phyloP scores from a whole-genome alignment of 345 rosid genomes.

The Bretschneidera sinensis region DNA sequence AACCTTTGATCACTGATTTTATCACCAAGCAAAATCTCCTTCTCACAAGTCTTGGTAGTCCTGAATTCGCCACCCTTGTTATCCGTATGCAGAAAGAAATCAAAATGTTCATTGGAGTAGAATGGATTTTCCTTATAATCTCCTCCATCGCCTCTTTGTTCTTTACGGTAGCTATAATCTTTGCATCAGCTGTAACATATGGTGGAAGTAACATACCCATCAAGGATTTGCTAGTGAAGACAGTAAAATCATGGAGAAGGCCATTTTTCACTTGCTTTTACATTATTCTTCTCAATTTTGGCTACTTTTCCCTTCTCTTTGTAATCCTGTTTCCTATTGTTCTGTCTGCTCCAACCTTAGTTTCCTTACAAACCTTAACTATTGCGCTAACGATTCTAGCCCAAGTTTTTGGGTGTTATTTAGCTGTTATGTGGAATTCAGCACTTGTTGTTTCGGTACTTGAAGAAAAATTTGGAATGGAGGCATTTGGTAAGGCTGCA shows the following conservation, averaged over 20 bases:
- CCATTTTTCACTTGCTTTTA: constrained; percentile 41
- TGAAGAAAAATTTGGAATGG: constrained; percentile 45
- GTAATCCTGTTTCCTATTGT: constrained; percentile 15
- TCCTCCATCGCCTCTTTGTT: constrained; percentile 19
- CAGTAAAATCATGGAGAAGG: constrained; percentile 30
- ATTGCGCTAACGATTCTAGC: constrained; percentile 11
- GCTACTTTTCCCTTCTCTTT: constrained; percentile 27
- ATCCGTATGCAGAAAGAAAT: constrained; percentile 17
- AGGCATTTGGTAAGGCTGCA: constrained; percentile 57
- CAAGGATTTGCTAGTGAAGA: constrained; percentile 22
- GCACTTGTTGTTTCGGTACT: constrained; percentile 54
- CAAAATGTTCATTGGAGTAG: constrained; percentile 16
- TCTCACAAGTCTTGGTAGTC: constrained; percentile 20
- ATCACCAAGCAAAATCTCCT: constrained; percentile 18
- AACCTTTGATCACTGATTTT: constrained; percentile 23
- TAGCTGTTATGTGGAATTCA: constrained; percentile 43
- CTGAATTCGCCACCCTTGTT: constrained; percentile 23
- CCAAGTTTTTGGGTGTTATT: constrained; percentile 21
- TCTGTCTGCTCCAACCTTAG: background rate
- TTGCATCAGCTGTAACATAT: constrained; percentile 30
- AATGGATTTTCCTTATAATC: constrained; percentile 16
- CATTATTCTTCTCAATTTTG: constrained; percentile 26
- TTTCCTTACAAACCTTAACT: background rate
- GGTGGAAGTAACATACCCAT: constrained; percentile 20
- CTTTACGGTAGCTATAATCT: constrained; percentile 25